Conservation (phyloP, 23 red algal species). For the Gracilaria vermiculophylla region DNA sequence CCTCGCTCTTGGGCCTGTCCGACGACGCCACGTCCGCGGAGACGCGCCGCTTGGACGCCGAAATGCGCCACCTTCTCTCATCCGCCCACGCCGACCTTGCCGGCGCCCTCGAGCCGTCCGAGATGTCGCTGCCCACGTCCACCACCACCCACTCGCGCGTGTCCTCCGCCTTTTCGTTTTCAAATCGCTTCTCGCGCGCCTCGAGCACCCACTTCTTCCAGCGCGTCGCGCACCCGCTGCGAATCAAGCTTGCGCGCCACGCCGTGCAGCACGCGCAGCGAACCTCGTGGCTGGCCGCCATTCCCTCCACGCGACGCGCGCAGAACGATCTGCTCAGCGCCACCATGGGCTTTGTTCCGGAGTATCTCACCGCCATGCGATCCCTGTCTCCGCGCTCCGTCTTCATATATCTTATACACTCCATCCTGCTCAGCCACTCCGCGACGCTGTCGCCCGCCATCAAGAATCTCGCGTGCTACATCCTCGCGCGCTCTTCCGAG, state of each 20-base stretch:
- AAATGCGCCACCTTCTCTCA: not conserved
- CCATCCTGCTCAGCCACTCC: constrained; percentile 24
- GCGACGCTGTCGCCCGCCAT: constrained; percentile 1
- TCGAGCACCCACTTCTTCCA: not conserved
- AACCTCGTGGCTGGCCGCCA: constrained; percentile 16
- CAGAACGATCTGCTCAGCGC: constrained; percentile 12
- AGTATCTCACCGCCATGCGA: constrained; percentile 43
- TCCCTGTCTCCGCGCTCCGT: not conserved
- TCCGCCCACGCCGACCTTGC: not conserved
- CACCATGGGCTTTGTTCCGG: constrained; percentile 54
- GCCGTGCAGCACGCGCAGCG: constrained; percentile 1
- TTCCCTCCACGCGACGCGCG: constrained; percentile 16
- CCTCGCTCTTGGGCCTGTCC: constrained; percentile 23
- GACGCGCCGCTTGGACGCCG: not conserved
- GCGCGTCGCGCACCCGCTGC: constrained; percentile 18
- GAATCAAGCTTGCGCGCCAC: constrained; percentile 11
- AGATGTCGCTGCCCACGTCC: constrained; percentile 8
- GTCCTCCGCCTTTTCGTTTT: constrained; percentile 21
- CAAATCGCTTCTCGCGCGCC: not conserved
- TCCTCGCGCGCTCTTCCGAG: constrained; percentile 40
- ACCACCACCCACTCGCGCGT: constrained; percentile 14
- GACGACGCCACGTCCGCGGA: not conserved
- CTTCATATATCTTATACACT: constrained; percentile 54
- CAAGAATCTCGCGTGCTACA: constrained; percentile 36
- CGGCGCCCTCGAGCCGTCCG: not conserved